Evolutionary conservation across 306 rosid genomes (phyloP).

Genomic region (Sphenostylis stenocarpa): DNA sequence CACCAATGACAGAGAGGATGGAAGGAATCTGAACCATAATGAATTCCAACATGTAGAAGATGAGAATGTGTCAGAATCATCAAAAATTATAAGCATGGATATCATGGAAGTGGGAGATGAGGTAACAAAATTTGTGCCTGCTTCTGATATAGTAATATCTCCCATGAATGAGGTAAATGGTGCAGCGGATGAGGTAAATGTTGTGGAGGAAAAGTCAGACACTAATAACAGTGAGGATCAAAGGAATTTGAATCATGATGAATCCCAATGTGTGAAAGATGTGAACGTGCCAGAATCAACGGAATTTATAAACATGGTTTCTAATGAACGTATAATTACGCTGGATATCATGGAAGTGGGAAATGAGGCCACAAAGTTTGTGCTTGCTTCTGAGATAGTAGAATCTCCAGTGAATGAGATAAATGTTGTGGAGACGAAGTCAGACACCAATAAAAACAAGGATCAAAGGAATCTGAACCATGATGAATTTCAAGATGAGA

Average conservation of each 20-base stretch:
- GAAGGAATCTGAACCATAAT: constrained; percentile 35
- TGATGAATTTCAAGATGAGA: constrained; percentile 45
- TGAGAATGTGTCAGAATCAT: constrained; percentile 33
- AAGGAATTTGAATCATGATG: constrained; percentile 38
- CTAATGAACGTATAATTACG: neutral
- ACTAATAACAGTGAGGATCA: no score
- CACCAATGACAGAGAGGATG: constrained; percentile 44
- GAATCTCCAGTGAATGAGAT: constrained; percentile 32
- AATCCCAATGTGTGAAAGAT: constrained; percentile 45
- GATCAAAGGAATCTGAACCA: constrained; percentile 32
- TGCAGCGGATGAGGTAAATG: no score
- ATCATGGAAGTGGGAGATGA: no score
- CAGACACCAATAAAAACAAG: constrained; percentile 44
- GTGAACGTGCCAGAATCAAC: constrained; percentile 30
- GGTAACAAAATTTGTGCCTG: no score
- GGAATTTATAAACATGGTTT: neutral
- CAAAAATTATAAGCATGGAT: no score
- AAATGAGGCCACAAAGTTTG: no score
- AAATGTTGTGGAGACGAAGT: neutral
- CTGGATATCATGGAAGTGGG: neutral
- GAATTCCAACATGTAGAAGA: constrained; percentile 48
- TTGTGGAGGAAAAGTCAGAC: no score
- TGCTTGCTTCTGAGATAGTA: no score
- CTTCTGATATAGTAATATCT: no score
- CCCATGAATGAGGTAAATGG: no score